Percentiles rank a stretch among this genome's conserved stretches.
phyloP scores from a whole-genome alignment of 495 filamentous ascomycete species.

The Zalerion maritima region DNA sequence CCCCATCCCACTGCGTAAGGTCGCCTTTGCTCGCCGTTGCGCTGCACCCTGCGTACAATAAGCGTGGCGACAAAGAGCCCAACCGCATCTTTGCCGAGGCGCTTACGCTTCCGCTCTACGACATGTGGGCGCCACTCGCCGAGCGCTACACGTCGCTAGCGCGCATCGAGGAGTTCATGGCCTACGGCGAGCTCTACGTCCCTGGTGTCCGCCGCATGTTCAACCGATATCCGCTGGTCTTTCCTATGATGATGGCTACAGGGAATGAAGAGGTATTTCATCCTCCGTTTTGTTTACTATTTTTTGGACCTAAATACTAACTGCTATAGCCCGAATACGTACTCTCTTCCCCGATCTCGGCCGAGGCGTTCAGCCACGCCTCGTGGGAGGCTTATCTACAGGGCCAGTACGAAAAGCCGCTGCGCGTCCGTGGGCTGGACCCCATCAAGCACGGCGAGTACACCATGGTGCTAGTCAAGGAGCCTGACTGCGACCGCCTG shows the following conservation, averaged over 20 bases:
- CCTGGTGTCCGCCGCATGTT: too few species aligned
- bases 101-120: not conserved
- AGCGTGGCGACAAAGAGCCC: too few species aligned
- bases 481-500: slow-evolving; percentile 1
- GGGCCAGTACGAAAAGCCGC: not conserved
- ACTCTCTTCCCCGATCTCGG: not conserved
- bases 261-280: too few species aligned
- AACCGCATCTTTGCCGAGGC: slow-evolving; percentile 1
- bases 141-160: slow-evolving; percentile 1
- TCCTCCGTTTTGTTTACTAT: too few species aligned
- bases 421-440: slow-evolving; percentile 1
- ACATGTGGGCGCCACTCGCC: slow-evolving; percentile 1
- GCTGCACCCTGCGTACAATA: too few species aligned
- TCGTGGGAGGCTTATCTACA: too few species aligned
- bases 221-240: too few species aligned
- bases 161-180: not conserved
- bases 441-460: slow-evolving; percentile 1
- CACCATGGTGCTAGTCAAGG: not conserved
- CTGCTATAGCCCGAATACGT: slow-evolving; percentile 1
- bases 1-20: too few species aligned
- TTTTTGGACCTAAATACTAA: too few species aligned
- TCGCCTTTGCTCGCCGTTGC: slow-evolving; percentile 17
- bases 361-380: not conserved
- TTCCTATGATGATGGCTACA: too few species aligned
- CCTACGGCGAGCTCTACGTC: too few species aligned